A percentile compares a stretch with the other conserved stretches of the same genome.
phyloP scores from a whole-genome alignment of 805 yeast species.

The Ogataea sp. region DNA sequence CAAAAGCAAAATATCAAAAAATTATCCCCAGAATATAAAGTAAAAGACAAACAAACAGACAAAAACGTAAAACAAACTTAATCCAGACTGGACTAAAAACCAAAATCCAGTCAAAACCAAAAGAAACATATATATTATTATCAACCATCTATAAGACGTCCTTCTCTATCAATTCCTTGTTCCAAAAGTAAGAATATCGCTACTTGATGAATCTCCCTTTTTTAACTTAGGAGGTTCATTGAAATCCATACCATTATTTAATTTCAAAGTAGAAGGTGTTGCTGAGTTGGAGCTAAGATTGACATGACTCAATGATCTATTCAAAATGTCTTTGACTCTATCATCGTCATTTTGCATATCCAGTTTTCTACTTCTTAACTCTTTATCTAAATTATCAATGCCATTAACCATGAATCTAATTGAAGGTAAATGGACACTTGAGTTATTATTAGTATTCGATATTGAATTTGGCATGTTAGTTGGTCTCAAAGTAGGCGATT shows the following conservation, averaged over 20 bases:
- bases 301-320: conserved; percentile 17
- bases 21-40: no score
- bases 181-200: not conserved
- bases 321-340: conserved; percentile 19
- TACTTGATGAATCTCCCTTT: not conserved
- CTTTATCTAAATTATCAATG: conserved; percentile 17
- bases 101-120: no score
- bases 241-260: not conserved
- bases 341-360: conserved; percentile 16
- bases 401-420: conserved; percentile 23
- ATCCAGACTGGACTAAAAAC: no score
- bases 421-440: conserved; percentile 22
- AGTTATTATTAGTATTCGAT: conserved; percentile 1
- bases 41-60: no score
- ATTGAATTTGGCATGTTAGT: conserved; percentile 2
- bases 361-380: conserved; percentile 16
- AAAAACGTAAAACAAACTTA: no score
- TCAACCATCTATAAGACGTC: no score
- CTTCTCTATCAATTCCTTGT: no score
- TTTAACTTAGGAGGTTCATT: not conserved
- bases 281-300: no score
- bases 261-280: not conserved
- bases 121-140: no score
- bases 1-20: no score
- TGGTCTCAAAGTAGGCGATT: conserved; percentile 28